Base-by-base conservation (phyloP, 2,329 filamentous ascomycete genomes). In the Stemphylium lycopersici region DNA sequence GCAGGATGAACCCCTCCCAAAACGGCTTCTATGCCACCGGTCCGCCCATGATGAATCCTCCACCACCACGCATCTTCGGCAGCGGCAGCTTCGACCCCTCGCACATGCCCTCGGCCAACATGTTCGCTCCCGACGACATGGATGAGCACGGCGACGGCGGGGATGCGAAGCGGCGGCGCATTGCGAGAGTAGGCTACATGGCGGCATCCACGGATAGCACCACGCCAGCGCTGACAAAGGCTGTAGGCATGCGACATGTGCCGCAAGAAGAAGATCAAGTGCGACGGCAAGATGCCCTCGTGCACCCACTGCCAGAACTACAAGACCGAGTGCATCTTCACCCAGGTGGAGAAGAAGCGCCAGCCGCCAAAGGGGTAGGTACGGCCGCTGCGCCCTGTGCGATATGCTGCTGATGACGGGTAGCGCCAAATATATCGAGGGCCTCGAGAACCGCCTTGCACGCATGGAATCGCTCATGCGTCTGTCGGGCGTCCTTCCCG, bases 271-370 rank as follows among this genome's bases (percentile, higher is more conserved):
- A 96, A 93, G 83, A 95, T 98, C 78, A 98, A 98, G 79, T 98
- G 93, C 77, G 95, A 98, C 73, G 93, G 95, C 64, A 96, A 96
- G 79, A 86, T 96, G 78, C 93, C 95, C 33, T 87, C 92, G 56
- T 99, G 95, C 77, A 93, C 91, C 6, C 95, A 98, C 77, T 99
- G 93, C 76, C 89, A 90, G 75, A 98, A 97, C 76, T 97, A 97
- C 81, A 97, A 97, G 82, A 97, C 93, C 4, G 92, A 96, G 68
- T 99, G 93, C 76, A 86, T 96, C 66, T 98, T 98, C 73, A 98
- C 95, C 0, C 92, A 96, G 74, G 93, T 98, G 33, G 95, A 99
- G 80, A 99, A 99, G 87, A 99, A 99, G 83, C 86, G 95, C 55
- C 95, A 90, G 75, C 93, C 95, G 48, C 95, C 93, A 1, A 99